Evolutionary conservation across 1,284 basidiomycete genomes (phyloP), one percentile per base, ranked within the genome.

Genomic region (Testicularia cyperi): DNA sequence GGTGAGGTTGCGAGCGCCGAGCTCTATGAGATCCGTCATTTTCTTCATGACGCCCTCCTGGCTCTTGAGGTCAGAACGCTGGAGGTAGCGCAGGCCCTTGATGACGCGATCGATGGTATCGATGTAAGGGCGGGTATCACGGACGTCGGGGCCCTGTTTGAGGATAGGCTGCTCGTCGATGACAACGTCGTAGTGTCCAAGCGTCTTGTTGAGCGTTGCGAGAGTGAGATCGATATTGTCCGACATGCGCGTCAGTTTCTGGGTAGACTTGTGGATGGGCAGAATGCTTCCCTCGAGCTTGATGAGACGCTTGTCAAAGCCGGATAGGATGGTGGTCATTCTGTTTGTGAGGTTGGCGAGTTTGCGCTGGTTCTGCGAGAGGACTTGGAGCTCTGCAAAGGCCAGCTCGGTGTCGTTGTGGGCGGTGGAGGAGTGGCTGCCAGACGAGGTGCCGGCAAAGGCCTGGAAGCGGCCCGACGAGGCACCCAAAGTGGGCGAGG

Each of bases 301-400:
- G 48, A 65, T 66, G 15, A 76, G 64, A 25, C 79, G 67, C 40
- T 77, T 74, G 56, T 80, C 79, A 47, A 80, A 77, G 21, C 74
- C 68, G n/a, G 72, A 72, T 13, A 80, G 65, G 40, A 77, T 75
- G 15, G 65, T 61, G 18, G 77, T 74, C 77, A 79, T 79, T 10
- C 74, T 54, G 24, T 62, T 63, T 15, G 77, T 77, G 45, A 78
- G 73, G 6, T 62, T 66, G 12, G 67, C 65, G 6, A 76, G 70
- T 26, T 78, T 77, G 6, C 61, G 52, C 49, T 79, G 74, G 27
- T 78, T 78, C 53, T 77, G 77, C 19, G 73, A 70, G 21, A 79
- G 63, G 23, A 79, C 65, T 38, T 78, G 72, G 12, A 79, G 65
- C 62, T 79, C 78, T n/a, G 78, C 77, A 10, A 72, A 58, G 12